Conservation (phyloP, 2,329 filamentous ascomycete species). For the Akanthomyces uredinophilus region DNA sequence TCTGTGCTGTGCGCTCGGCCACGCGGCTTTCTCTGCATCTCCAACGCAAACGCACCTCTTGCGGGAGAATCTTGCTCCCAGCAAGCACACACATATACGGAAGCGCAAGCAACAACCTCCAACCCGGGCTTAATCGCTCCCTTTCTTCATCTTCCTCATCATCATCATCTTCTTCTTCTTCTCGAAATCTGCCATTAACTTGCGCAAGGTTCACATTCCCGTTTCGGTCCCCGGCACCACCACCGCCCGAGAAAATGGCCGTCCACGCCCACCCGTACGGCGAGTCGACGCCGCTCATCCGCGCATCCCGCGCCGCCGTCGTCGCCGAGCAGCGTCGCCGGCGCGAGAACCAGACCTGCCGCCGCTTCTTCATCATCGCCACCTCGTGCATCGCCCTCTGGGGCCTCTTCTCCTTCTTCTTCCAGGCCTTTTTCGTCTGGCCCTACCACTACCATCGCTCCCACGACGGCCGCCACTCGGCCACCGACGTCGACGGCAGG, state of each 20-base stretch:
- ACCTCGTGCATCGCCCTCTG: conserved; percentile 49
- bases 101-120: neutral
- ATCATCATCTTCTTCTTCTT: neutral
- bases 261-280: conserved; percentile 10
- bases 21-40: conserved; percentile 4
- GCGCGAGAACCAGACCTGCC: conserved; percentile 55
- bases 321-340: conserved; percentile 37
- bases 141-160: neutral
- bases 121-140: neutral
- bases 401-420: conserved; percentile 44
- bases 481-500: conserved; percentile 24
- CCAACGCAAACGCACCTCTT: neutral
- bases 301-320: conserved; percentile 53
- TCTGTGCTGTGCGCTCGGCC: neutral
- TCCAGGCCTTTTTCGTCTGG: conserved; percentile 41
- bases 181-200: conserved; percentile 10
- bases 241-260: conserved; percentile 24
- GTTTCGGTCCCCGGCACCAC: neutral
- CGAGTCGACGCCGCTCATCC: conserved; percentile 64
- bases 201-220: conserved; percentile 6
- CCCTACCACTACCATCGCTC: conserved; percentile 31
- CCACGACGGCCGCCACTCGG: conserved; percentile 26
- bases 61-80: neutral
- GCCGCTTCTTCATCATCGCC: conserved; percentile 62
- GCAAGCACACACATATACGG: neutral